These are phyloP conservation scores for Lachancea mirantina DNA, from an alignment of 805 yeast species.

Conservation along the genomic window DNA sequence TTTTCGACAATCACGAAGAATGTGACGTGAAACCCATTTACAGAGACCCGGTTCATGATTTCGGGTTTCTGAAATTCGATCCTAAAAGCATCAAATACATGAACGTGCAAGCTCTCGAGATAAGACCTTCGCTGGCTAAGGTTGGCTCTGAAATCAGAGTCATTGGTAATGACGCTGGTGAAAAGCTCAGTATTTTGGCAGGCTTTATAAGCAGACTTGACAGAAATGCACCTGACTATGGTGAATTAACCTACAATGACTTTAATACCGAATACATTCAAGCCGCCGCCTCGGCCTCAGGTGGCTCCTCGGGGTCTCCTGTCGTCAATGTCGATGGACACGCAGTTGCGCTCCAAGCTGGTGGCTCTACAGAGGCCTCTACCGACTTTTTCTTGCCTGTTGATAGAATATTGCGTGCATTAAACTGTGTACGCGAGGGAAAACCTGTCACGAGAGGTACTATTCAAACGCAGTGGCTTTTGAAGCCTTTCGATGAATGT, in stretches of 20 bases:
- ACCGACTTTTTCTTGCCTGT: constrained; percentile 90
- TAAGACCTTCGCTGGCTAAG: constrained; percentile 75
- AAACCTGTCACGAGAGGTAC: constrained; percentile 77
- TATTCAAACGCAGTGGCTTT: constrained; percentile 81
- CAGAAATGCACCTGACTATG: constrained; percentile 93
- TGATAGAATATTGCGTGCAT: constrained; percentile 74
- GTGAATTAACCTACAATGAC: constrained; percentile 80
- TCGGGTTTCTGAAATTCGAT: constrained; percentile 78
- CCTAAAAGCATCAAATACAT: constrained; percentile 67
- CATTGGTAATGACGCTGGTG: constrained; percentile 96
- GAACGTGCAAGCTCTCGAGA: constrained; percentile 55
- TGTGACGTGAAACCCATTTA: constrained; percentile 78
- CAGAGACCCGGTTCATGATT: constrained; percentile 93
- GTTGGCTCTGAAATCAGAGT: constrained; percentile 94
- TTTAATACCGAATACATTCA: constrained; percentile 91
- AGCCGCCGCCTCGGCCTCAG: constrained; percentile 94
- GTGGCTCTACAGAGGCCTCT: constrained; percentile 85
- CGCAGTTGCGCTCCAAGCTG: constrained; percentile 91
- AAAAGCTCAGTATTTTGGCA: constrained; percentile 77
- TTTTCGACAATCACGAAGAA: constrained; percentile 92
- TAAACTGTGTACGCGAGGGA: constrained; percentile 57
- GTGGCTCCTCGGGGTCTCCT: constrained; percentile 94
- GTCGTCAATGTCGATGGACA: constrained; percentile 85
- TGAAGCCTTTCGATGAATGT: constrained; percentile 87
- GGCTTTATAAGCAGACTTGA: constrained; percentile 77